Base-by-base conservation (phyloP, 208 protist genomes). In the Leptomonas seymouri region DNA sequence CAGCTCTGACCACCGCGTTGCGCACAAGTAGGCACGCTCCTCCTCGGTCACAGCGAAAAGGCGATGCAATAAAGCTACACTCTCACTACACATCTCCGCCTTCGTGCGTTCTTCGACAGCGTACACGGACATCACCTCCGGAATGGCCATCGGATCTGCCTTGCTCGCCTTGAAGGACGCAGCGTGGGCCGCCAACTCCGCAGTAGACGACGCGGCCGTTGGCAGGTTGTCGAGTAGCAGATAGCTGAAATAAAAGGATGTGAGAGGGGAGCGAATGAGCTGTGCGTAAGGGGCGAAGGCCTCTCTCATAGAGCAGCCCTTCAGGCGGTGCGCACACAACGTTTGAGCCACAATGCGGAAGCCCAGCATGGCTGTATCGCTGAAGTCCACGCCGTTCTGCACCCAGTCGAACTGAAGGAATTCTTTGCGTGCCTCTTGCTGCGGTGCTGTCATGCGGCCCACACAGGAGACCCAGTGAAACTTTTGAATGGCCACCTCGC, bases 161-260 rank as follows among this genome's bases (percentile, higher is more conserved):
- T 84, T 76, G 36, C 67, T 67, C 4, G 50, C 41, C 49, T 58
- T n/a, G 27, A 81, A 65, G 28, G 45, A 34, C 1, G 41, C 60
- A 25, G 20, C 58, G 30, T 68, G 49, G 25, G 21, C 61, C 28
- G 55, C 71, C 30, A 58, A 36, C 18, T 63, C 71, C 30, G 49
- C 62, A 5, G 44, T 41, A 42, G 11, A 25, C 23, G 63, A 64
- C n/a, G 8, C 44, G 34, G 28, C 36, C 18, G 48, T 66, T 1
- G 56, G 63, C 42, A 60, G 45, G 21, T 62, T 59, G 11, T 70
- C 69, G 20, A 73, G 16, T 2, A 93, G 67, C 5, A 91, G 65
- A 65, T 93, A 95, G 15, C 76, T 77, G 64, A 95, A 91, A 42
- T 65, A 78, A 48, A 94, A 94, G 39, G 63, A 34, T 0, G 70